A percentile compares a stretch with the other conserved stretches of the same genome.
Evolutionary conservation across 257 asterid genomes (phyloP).

Genomic region (Cruciata laevipes): DNA sequence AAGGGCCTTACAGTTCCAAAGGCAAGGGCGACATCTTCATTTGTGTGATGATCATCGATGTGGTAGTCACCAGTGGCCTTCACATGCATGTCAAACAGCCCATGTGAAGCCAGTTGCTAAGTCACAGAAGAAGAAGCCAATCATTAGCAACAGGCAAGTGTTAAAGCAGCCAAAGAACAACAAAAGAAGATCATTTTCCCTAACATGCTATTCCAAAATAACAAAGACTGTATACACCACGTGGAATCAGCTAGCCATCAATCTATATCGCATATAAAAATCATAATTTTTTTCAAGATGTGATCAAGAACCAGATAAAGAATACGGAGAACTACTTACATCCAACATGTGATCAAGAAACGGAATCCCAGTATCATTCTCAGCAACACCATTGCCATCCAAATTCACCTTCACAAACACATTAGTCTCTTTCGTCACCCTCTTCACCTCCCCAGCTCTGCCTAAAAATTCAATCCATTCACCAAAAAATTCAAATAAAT

Average conservation of each 20-base stretch:
- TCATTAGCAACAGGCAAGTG: slow-evolving; percentile 11
- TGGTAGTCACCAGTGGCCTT: slow-evolving; percentile 87
- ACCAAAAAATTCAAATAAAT: background rate
- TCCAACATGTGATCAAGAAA: slow-evolving; percentile 97
- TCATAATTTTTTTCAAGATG: background rate
- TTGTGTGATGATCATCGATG: slow-evolving; percentile 93
- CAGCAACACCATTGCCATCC: slow-evolving; percentile 83
- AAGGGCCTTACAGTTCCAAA: slow-evolving; percentile 66
- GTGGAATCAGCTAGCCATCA: background rate
- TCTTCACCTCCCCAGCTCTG: slow-evolving; percentile 84
- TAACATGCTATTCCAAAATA: background rate
- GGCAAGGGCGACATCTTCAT: slow-evolving; percentile 86
- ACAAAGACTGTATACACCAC: background rate
- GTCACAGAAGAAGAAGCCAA: slow-evolving; percentile 21
- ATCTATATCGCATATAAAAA: background rate
- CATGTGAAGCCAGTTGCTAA: slow-evolving; percentile 97
- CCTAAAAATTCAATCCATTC: slow-evolving; percentile 27
- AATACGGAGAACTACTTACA: slow-evolving; percentile 36
- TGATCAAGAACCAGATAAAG: background rate
- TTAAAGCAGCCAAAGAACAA: background rate
- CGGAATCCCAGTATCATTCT: slow-evolving; percentile 73
- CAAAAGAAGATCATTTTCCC: background rate
- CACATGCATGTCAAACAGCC: slow-evolving; percentile 68
- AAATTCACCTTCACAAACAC: slow-evolving; percentile 72
- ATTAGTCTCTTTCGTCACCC: slow-evolving; percentile 89